Evolutionary conservation across 2,329 filamentous ascomycete genomes (phyloP).

Genomic region (Colletotrichum godetiae): DNA sequence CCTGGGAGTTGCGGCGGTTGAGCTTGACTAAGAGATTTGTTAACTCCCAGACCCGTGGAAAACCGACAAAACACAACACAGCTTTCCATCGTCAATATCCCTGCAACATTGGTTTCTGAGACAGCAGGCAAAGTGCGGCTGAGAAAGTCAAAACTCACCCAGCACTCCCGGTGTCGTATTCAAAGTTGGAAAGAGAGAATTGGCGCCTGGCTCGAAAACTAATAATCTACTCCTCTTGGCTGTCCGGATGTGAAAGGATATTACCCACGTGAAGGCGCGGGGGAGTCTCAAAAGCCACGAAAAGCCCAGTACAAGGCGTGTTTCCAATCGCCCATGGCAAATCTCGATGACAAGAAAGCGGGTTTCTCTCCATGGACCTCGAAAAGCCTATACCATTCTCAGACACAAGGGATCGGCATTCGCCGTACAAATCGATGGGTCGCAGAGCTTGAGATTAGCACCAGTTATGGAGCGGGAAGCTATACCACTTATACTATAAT

Average conservation of each 20-base stretch:
- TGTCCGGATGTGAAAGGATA: no score
- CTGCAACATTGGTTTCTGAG: background rate
- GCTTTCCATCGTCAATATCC: background rate
- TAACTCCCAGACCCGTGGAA: background rate
- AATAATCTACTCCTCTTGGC: no score
- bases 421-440: background rate
- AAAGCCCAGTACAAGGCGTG: background rate
- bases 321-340: background rate
- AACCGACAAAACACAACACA: background rate
- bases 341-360: slow-evolving; percentile 1
- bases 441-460: slow-evolving; percentile 7
- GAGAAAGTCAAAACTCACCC: background rate
- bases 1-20: background rate
- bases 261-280: background rate
- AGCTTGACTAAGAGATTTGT: background rate
- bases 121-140: background rate
- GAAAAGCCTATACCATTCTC: background rate
- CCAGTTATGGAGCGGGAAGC: slow-evolving; percentile 1
- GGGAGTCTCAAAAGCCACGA: background rate
- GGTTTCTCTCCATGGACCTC: background rate
- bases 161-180: background rate
- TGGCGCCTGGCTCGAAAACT: background rate
- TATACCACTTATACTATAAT: background rate
- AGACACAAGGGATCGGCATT: background rate
- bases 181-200: background rate